Evolutionary conservation across 2,329 filamentous ascomycete genomes (phyloP), one percentile per base, ranked within the genome.

Genomic region (Xylariaceae sp.): DNA sequence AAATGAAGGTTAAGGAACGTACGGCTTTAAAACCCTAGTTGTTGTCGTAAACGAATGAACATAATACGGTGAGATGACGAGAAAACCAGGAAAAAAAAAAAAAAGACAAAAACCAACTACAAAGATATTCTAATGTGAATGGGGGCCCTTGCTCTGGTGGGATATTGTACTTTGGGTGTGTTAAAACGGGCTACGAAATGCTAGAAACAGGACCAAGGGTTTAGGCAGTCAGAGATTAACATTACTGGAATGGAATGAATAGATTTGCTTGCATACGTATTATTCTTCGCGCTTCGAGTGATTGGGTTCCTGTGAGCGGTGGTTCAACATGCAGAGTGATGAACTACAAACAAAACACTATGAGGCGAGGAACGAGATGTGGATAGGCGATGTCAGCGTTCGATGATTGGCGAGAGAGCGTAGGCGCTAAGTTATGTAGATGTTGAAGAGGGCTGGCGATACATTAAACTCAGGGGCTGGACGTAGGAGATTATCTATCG

Each of bases 1-100:
- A 85, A 85, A 77, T 86, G 77, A 79, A 72, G 63, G 47, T 45
- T 53, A 27, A 42, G 52, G 30, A 34, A 39, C 47, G 52, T 45
- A 37, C 52, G 51, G 47, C 50, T 57, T 37, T 59, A 55, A 47
- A 19, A 54, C 19, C 19, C 19, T 19, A 19, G 19, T 19, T 19
- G 19, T 19, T 19, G 19, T 19, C 19, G 19, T 19, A 19, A 19
- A 19, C 27, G 19, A 29, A 31, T 47, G 43, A 4, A 32, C 29
- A 32, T 31, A 45, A 30, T 34, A 9, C 11, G 39, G 42, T 26
- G 12, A 12, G 47, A 35, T 29, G 27, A 32, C 9, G 30, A 48
- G 3, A 32, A 19, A 31, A 37, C 6, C 5, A 40, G 30, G 6
- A 35, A 50, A 42, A 43, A 34, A 32, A 19, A 37, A 31, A 41